Conservation (phyloP, 139 green algal genomes). For the Pleodorina starrii region DNA sequence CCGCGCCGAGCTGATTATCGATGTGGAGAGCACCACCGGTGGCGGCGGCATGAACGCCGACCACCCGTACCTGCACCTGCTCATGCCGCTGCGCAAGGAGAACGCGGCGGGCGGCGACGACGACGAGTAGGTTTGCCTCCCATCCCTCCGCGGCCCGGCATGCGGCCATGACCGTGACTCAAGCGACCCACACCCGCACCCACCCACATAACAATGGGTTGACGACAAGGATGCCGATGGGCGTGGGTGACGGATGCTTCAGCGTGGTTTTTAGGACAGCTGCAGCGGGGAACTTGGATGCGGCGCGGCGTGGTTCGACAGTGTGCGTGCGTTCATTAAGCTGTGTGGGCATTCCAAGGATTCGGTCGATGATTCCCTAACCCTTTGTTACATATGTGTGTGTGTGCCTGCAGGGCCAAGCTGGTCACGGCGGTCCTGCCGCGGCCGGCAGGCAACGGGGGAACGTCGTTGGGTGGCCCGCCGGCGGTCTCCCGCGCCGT, state of each 20-base stretch:
- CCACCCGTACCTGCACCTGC: conserved; percentile 52
- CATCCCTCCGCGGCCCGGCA: too few relatives aligned
- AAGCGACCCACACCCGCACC: too few relatives aligned
- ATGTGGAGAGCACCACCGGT: conserved; percentile 47
- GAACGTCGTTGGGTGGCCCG: background rate
- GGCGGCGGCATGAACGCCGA: background rate
- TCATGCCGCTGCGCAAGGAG: conserved; percentile 48
- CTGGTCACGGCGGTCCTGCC: background rate
- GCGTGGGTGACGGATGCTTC: too few relatives aligned
- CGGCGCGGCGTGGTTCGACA: too few relatives aligned
- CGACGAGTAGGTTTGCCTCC: too few relatives aligned
- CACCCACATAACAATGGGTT: too few relatives aligned
- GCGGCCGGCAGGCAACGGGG: background rate
- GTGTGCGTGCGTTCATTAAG: background rate
- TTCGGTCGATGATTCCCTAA: too few relatives aligned
- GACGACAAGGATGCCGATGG: too few relatives aligned
- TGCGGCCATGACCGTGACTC: background rate
- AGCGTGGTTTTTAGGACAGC: too few relatives aligned
- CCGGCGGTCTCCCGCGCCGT: background rate
- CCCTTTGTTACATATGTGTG: background rate
- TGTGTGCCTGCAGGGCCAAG: conserved; percentile 11
- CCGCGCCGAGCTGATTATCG: conserved; percentile 57
- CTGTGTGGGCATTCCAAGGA: too few relatives aligned
- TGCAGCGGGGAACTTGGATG: too few relatives aligned
- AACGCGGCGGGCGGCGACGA: background rate